Percentiles rank a stretch among this genome's conserved stretches.
These are phyloP conservation scores for Ceratocystis eucalypticola DNA, from an alignment of 2,329 filamentous ascomycete genomes.

Conservation along the genomic window DNA sequence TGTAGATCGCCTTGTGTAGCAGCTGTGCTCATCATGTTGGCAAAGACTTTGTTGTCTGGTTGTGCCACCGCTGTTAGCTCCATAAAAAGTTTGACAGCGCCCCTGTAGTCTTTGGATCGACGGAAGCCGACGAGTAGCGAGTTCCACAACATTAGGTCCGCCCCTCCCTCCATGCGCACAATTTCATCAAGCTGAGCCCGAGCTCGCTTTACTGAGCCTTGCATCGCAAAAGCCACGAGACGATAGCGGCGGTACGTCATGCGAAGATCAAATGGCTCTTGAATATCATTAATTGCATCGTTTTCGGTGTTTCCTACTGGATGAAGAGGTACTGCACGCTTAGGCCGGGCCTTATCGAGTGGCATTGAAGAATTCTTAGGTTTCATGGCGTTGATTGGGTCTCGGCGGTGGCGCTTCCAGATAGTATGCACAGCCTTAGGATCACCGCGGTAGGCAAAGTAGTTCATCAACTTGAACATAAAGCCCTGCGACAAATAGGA, in stretches of 20 bases:
- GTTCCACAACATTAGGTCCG: constrained; percentile 57
- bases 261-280: constrained; percentile 1
- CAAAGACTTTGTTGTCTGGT: constrained; percentile 54
- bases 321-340: not conserved
- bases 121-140: constrained; percentile 59
- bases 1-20: constrained; percentile 60
- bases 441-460: constrained; percentile 13
- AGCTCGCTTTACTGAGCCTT: constrained; percentile 15
- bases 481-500: not conserved
- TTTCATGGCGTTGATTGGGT: not conserved
- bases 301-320: constrained; percentile 4
- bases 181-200: constrained; percentile 17
- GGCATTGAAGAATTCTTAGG: not conserved
- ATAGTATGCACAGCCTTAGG: constrained; percentile 14
- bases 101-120: constrained; percentile 51
- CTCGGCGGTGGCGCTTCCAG: constrained; percentile 12
- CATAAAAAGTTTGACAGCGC: constrained; percentile 51
- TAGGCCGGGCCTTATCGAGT: not conserved
- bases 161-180: constrained; percentile 25
- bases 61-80: constrained; percentile 36
- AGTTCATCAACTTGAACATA: constrained; percentile 10
- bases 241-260: constrained; percentile 14
- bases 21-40: constrained; percentile 59
- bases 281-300: constrained; percentile 4
- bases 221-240: constrained; percentile 10